A percentile compares a stretch with the other conserved stretches of the same genome.
These are phyloP conservation scores for Rickenella mellea DNA, from an alignment of 768 basidiomycete species.

Conservation along the genomic window DNA sequence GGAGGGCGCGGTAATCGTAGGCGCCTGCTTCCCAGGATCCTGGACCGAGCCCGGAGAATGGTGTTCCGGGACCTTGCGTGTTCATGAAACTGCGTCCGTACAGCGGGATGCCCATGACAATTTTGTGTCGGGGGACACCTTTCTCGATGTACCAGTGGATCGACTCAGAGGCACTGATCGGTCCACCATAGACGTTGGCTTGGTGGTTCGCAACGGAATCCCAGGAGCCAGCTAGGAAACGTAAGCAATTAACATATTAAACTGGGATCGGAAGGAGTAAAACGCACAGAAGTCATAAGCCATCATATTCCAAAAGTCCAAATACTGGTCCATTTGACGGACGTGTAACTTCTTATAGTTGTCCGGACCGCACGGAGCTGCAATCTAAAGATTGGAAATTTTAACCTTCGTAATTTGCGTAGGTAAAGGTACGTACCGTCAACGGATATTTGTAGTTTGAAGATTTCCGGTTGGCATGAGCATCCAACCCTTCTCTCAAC, in stretches of 20 bases:
- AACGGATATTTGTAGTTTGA: slow-evolving; percentile 58
- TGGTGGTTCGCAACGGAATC: slow-evolving; percentile 69
- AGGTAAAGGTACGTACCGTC: slow-evolving; percentile 41
- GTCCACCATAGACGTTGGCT: slow-evolving; percentile 64
- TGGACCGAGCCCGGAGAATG: slow-evolving; percentile 74
- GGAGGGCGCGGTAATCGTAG: slow-evolving; percentile 91
- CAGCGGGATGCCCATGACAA: slow-evolving; percentile 86
- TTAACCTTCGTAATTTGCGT: neutral
- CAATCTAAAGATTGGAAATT: slow-evolving; percentile 42
- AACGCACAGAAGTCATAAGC: slow-evolving; percentile 71
- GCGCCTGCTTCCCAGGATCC: slow-evolving; percentile 88
- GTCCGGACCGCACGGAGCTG: slow-evolving; percentile 85
- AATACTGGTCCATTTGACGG: slow-evolving; percentile 74
- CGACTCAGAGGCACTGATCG: slow-evolving; percentile 52
- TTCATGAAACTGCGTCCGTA: slow-evolving; percentile 89
- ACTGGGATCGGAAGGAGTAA: neutral
- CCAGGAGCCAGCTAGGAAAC: slow-evolving; percentile 61
- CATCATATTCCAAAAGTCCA: slow-evolving; percentile 99
- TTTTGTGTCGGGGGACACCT: slow-evolving; percentile 70
- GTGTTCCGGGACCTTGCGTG: slow-evolving; percentile 70
- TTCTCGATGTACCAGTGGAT: slow-evolving; percentile 60
- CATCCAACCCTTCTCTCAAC: slow-evolving; percentile 65
- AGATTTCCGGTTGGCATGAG: slow-evolving; percentile 53
- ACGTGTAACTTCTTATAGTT: slow-evolving; percentile 76
- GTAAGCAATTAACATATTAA: slow-evolving; percentile 4